These are phyloP conservation scores for Anisogramma anomala DNA, from an alignment of 2,329 filamentous ascomycete genomes.

Conservation along the genomic window DNA sequence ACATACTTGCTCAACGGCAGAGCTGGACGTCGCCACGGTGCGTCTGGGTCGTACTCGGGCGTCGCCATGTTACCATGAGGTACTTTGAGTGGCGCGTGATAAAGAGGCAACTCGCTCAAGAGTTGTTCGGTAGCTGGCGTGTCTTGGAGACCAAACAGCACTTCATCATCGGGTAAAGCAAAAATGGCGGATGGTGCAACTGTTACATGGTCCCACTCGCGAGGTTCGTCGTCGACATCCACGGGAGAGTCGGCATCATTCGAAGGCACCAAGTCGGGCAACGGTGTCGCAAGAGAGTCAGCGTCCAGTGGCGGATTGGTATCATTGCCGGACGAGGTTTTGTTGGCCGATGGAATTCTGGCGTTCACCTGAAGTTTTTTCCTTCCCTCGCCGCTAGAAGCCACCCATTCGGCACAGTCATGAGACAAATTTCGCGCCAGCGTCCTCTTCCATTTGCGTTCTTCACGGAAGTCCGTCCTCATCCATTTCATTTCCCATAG, in stretches of 20 bases:
- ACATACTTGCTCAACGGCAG: slow-evolving; percentile 80
- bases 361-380: slow-evolving; percentile 57
- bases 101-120: slow-evolving; percentile 70
- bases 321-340: neutral
- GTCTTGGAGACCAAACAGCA: slow-evolving; percentile 65
- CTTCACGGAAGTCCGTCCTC: slow-evolving; percentile 89
- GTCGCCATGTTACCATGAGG: slow-evolving; percentile 45
- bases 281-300: slow-evolving; percentile 34
- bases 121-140: slow-evolving; percentile 67
- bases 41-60: slow-evolving; percentile 54
- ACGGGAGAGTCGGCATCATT: slow-evolving; percentile 48
- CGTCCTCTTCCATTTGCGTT: slow-evolving; percentile 84
- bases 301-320: slow-evolving; percentile 15
- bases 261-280: slow-evolving; percentile 57
- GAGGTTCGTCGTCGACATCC: slow-evolving; percentile 30
- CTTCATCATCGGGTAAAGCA: slow-evolving; percentile 67
- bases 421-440: slow-evolving; percentile 69
- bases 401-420: slow-evolving; percentile 74
- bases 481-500: slow-evolving; percentile 95
- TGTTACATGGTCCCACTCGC: slow-evolving; percentile 27
- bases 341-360: slow-evolving; percentile 30
- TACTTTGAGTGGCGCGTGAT: slow-evolving; percentile 51
- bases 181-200: slow-evolving; percentile 70
- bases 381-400: slow-evolving; percentile 50
- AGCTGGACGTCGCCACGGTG: slow-evolving; percentile 63